Evolutionary conservation across 202 grass and related monocot genomes (phyloP).

Genomic region (Eragrostis tef): DNA sequence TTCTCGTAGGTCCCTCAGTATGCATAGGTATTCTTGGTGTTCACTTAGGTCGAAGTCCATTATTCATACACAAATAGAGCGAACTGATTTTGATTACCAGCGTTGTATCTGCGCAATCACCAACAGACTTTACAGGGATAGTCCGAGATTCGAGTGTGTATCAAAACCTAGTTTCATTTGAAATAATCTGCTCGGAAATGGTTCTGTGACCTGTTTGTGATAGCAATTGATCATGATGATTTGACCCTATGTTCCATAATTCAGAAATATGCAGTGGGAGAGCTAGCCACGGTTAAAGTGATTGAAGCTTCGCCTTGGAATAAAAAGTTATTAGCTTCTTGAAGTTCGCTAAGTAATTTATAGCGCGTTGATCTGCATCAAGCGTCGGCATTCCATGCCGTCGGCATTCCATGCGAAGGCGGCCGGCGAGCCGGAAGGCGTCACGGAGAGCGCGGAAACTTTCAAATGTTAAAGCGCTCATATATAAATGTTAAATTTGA

Average conservation of each 20-base stretch:
- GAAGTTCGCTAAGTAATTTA: too few relatives aligned
- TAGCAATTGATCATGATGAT: not conserved
- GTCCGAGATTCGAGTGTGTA: conserved; percentile 32
- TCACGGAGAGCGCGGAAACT: too few relatives aligned
- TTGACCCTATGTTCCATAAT: not conserved
- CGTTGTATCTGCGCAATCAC: not conserved
- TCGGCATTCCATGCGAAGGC: too few relatives aligned
- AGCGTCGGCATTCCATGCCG: too few relatives aligned
- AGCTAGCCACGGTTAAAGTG: not conserved
- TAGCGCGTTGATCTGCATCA: too few relatives aligned
- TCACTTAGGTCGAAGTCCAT: conserved; percentile 25
- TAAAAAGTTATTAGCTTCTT: too few relatives aligned
- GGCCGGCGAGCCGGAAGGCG: too few relatives aligned
- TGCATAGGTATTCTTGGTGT: conserved; percentile 34
- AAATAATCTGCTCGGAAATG: not conserved
- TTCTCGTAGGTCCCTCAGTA: conserved; percentile 32
- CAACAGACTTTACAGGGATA: conserved; percentile 22
- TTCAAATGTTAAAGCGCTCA: too few relatives aligned
- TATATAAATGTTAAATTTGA: too few relatives aligned
- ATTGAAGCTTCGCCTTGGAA: too few relatives aligned
- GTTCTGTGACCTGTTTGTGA: not conserved
- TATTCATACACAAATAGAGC: conserved; percentile 36
- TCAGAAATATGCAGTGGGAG: not conserved
- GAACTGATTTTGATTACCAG: conserved; percentile 26
- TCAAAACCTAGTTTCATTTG: not conserved